Evolutionary conservation across 371 early-diverging fungal species (phyloP).

Genomic region (Haplosporangium sp.): DNA sequence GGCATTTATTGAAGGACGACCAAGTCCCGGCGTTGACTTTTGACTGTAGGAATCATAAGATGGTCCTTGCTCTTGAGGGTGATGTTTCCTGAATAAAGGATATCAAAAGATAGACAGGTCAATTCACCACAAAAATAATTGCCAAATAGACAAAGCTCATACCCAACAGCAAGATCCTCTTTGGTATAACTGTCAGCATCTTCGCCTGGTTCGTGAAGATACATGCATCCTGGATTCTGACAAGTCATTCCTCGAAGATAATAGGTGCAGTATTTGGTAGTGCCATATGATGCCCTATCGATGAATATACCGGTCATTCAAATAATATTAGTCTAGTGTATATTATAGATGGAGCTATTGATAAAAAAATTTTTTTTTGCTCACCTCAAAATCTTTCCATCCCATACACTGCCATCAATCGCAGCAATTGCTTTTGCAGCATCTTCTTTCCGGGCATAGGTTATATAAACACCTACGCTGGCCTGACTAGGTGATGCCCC

Average conservation of each 20-base stretch:
- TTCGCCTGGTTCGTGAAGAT: slow-evolving; percentile 95
- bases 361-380: slow-evolving; percentile 18
- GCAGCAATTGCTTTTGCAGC: slow-evolving; percentile 91
- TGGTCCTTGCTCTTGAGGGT: slow-evolving; percentile 65
- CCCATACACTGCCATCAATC: slow-evolving; percentile 93
- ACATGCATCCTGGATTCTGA: slow-evolving; percentile 93
- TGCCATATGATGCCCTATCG: slow-evolving; percentile 90
- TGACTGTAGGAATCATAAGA: slow-evolving; percentile 39
- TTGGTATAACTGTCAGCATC: slow-evolving; percentile 83
- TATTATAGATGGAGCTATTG: not conserved
- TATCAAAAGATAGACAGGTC: not conserved
- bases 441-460: slow-evolving; percentile 88
- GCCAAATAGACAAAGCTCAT: slow-evolving; percentile 36
- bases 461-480: slow-evolving; percentile 87
- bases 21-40: slow-evolving; percentile 10
- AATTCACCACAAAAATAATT: not conserved
- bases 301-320: not conserved
- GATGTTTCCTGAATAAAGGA: slow-evolving; percentile 61
- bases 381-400: slow-evolving; percentile 83
- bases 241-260: slow-evolving; percentile 92
- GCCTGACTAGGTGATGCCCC: slow-evolving; percentile 59
- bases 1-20: slow-evolving; percentile 26
- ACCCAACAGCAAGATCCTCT: slow-evolving; percentile 73
- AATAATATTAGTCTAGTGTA: not conserved
- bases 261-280: slow-evolving; percentile 97